These are phyloP conservation scores for Volvox reticuliferus DNA, from an alignment of 139 green algal species.

Conservation along the genomic window DNA sequence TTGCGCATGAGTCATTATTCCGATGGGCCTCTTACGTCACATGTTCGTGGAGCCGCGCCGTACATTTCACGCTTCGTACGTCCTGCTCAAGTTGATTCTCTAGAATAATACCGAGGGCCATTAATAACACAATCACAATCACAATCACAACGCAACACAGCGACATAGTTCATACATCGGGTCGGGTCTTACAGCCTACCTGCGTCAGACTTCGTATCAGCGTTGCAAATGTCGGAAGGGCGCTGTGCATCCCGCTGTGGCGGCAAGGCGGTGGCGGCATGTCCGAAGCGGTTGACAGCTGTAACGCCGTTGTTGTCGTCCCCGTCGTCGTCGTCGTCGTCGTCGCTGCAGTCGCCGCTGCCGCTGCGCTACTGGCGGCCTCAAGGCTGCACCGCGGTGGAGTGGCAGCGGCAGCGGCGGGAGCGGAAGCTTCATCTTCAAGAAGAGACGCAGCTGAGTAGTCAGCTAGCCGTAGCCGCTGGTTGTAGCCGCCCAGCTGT, in stretches of 20 bases:
- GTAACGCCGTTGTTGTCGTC: not conserved
- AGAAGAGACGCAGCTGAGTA: conserved; percentile 22
- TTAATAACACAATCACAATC: too few relatives aligned
- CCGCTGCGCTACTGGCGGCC: not conserved
- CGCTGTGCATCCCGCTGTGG: not conserved
- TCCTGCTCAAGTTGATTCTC: too few relatives aligned
- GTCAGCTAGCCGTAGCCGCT: conserved; percentile 11
- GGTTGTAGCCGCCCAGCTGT: conserved; percentile 28
- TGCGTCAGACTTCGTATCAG: conserved; percentile 8
- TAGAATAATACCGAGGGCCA: too few relatives aligned
- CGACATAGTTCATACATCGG: too few relatives aligned
- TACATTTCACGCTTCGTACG: too few relatives aligned
- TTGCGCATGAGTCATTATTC: too few relatives aligned
- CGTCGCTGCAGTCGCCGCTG: not conserved
- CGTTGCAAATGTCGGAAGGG: conserved; percentile 1
- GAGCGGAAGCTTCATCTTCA: not conserved
- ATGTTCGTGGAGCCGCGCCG: too few relatives aligned
- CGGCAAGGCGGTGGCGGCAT: not conserved
- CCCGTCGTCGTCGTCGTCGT: not conserved
- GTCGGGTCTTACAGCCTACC: not conserved
- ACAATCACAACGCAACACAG: too few relatives aligned
- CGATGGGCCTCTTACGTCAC: too few relatives aligned
- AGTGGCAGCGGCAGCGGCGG: not conserved
- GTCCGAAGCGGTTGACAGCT: not conserved
- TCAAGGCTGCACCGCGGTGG: not conserved